Evolutionary conservation across 2,329 filamentous ascomycete species (phyloP).

Genomic region (Dryadomyces quercivorus): DNA sequence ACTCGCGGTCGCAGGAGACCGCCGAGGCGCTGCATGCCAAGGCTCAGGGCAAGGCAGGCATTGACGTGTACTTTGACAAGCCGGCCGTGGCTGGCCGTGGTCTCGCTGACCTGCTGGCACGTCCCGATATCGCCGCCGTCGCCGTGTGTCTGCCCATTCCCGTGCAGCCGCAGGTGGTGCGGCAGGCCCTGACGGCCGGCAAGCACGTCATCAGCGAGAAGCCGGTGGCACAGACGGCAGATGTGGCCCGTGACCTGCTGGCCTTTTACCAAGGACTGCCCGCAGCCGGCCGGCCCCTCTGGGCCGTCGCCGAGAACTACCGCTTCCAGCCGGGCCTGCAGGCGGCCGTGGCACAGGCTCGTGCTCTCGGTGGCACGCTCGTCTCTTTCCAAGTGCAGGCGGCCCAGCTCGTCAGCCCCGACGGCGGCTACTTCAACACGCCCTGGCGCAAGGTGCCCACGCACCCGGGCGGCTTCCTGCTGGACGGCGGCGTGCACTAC

Average conservation of each 20-base stretch:
- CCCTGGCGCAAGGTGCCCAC: slow-evolving; percentile 53
- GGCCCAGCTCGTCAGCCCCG: slow-evolving; percentile 19
- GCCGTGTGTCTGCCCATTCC: slow-evolving; percentile 52
- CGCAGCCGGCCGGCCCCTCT: slow-evolving; percentile 23
- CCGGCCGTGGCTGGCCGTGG: slow-evolving; percentile 27
- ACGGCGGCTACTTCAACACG: slow-evolving; percentile 36
- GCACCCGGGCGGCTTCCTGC: slow-evolving; percentile 64
- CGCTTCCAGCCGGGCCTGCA: slow-evolving; percentile 29
- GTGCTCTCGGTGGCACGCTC: slow-evolving; percentile 17
- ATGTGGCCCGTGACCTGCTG: slow-evolving; percentile 15
- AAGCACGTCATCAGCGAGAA: slow-evolving; percentile 64
- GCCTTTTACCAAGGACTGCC: slow-evolving; percentile 15
- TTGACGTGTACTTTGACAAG: slow-evolving; percentile 47
- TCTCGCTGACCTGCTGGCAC: slow-evolving; percentile 38
- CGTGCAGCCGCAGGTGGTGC: slow-evolving; percentile 45
- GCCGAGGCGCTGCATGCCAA: slow-evolving; percentile 32
- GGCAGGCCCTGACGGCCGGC: slow-evolving; percentile 46
- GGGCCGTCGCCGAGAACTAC: slow-evolving; percentile 62
- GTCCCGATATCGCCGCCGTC: slow-evolving; percentile 41
- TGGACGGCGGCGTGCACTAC: slow-evolving; percentile 66
- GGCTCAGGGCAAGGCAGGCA: slow-evolving; percentile 8
- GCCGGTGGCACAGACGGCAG: slow-evolving; percentile 47
- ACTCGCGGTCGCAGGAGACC: slow-evolving; percentile 48
- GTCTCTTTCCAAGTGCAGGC: slow-evolving; percentile 27
- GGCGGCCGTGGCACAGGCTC: slow-evolving; percentile 13